Percentiles rank a stretch among this genome's conserved stretches.
Evolutionary conservation across 2,329 filamentous ascomycete genomes (phyloP).

Genomic region (Hypoxylon sp.): DNA sequence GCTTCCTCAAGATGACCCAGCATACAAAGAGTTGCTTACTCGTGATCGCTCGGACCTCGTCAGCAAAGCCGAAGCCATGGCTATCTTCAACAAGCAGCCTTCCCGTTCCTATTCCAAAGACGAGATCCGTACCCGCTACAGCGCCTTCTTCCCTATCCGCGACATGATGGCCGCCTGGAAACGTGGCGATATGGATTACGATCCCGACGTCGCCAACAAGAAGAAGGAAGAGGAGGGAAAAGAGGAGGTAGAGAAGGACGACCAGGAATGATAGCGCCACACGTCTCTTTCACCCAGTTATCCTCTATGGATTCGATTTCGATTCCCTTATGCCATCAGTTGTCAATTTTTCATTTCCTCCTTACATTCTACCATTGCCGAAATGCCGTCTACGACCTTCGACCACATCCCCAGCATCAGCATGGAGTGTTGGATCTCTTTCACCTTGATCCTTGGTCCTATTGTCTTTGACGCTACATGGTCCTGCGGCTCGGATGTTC

Average conservation of each 20-base stretch:
- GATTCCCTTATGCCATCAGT: neutral
- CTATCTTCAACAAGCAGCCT: neutral
- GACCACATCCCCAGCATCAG: neutral
- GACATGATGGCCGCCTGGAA: slow-evolving; percentile 2
- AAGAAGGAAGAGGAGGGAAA: neutral
- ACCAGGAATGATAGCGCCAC: neutral
- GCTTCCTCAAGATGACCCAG: slow-evolving; percentile 20
- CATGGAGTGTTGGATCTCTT: neutral
- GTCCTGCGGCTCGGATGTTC: neutral
- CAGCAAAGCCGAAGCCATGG: slow-evolving; percentile 1
- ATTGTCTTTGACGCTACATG: neutral
- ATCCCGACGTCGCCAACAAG: neutral
- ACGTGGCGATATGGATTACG: slow-evolving; percentile 1
- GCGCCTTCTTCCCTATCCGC: slow-evolving; percentile 8
- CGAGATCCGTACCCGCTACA: slow-evolving; percentile 26
- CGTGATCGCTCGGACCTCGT: slow-evolving; percentile 15
- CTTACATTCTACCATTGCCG: neutral
- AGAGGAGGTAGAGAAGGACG: neutral
- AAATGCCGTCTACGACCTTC: neutral
- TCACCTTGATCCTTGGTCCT: neutral
- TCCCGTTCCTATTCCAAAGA: slow-evolving; percentile 9
- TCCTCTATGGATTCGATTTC: neutral
- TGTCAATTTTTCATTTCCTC: neutral
- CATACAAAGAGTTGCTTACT: slow-evolving; percentile 6
- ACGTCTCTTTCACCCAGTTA: neutral